A percentile compares a stretch with the other conserved stretches of the same genome.
phyloP scores from a whole-genome alignment of 345 rosid species.

The Stellera chamaejasme region DNA sequence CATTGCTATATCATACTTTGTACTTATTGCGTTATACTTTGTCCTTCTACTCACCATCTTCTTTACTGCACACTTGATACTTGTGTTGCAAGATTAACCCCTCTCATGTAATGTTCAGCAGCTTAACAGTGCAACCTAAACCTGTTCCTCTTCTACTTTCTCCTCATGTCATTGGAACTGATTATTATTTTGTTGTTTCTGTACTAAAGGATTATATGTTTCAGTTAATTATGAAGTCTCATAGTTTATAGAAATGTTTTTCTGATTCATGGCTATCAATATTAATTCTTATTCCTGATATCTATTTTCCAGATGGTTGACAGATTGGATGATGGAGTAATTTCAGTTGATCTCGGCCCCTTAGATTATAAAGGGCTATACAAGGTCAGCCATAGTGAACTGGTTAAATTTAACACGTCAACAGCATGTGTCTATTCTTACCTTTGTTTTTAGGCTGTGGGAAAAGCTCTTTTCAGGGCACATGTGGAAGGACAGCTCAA shows the following conservation, averaged over 20 bases:
- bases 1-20: too few species aligned
- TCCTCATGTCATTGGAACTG: neutral
- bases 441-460: conserved; percentile 67
- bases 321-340: conserved; percentile 81
- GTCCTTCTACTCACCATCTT: neutral
- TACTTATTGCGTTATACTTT: neutral
- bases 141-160: neutral
- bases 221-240: neutral
- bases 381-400: conserved; percentile 44
- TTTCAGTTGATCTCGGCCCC: conserved; percentile 61
- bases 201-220: neutral
- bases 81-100: too few species aligned
- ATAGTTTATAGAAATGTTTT: neutral
- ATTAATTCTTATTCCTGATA: conserved; percentile 5
- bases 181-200: too few species aligned
- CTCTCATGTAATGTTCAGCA: too few species aligned
- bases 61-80: too few species aligned
- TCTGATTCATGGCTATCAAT: neutral
- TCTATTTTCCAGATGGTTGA: conserved; percentile 73
- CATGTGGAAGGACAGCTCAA: conserved; percentile 96
- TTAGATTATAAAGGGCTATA: conserved; percentile 83
- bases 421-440: conserved; percentile 14
- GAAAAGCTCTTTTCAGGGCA: conserved; percentile 91
- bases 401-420: conserved; percentile 5
- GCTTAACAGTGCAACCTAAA: too few species aligned